A percentile compares a stretch with the other conserved stretches of the same genome.
Evolutionary conservation across 306 rosid species (phyloP).

Genomic region (Cajanus cajan): DNA sequence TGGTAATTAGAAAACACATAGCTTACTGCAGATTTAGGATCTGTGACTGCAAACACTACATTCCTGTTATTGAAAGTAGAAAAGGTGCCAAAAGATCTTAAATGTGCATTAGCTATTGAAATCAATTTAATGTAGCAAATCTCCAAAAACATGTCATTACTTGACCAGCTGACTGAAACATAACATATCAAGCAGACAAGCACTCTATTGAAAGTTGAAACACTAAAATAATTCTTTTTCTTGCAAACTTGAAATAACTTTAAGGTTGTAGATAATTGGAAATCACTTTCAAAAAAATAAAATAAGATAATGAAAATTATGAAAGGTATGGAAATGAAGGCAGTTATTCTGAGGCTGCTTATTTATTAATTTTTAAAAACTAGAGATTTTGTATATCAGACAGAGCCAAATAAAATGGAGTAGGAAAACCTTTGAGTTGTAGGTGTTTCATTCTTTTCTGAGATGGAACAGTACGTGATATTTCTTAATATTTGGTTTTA

Average conservation of each 20-base stretch:
- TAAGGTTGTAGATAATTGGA: background rate
- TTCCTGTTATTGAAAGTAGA: constrained; percentile 19
- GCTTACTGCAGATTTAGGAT: constrained; percentile 20
- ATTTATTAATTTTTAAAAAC: background rate
- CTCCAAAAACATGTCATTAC: background rate
- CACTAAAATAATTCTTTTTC: background rate
- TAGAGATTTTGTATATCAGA: background rate
- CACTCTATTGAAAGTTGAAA: constrained; percentile 14
- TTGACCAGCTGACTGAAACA: constrained; percentile 20
- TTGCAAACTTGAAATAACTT: constrained; percentile 7
- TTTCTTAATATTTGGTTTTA: background rate
- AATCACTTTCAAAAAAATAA: background rate
- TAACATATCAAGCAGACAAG: background rate
- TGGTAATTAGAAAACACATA: background rate
- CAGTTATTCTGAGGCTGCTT: background rate
- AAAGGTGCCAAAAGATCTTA: background rate
- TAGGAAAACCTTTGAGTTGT: background rate
- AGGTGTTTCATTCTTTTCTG: background rate
- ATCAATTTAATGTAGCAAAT: background rate
- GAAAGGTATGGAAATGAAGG: background rate
- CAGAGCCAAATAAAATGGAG: background rate
- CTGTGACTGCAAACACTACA: background rate
- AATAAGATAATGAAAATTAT: background rate
- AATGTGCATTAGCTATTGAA: constrained; percentile 6
- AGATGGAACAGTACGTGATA: background rate